phyloP scores from a whole-genome alignment of 345 rosid species.

The Salix viminalis region DNA sequence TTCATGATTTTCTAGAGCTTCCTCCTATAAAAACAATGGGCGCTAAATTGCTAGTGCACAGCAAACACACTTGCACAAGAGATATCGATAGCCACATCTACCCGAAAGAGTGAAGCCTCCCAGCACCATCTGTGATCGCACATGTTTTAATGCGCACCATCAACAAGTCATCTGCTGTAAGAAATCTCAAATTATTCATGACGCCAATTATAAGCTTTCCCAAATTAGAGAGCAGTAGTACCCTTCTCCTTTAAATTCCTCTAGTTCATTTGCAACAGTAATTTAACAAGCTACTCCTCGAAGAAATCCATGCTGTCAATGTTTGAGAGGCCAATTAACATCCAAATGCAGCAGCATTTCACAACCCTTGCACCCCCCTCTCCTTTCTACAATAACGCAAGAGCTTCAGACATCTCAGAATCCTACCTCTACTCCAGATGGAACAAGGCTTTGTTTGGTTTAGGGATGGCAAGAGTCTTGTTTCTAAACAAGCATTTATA shows the following conservation, averaged over 20 bases:
- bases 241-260: neutral
- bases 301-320: neutral
- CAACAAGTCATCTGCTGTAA: neutral
- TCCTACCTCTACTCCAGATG: neutral
- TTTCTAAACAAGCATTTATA: no score
- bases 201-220: neutral
- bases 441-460: no score
- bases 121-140: neutral
- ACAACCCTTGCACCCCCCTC: neutral
- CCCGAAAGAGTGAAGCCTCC: neutral
- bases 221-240: no score
- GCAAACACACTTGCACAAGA: constrained; percentile 14
- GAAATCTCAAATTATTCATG: neutral
- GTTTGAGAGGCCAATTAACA: neutral
- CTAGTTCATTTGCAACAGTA: neutral
- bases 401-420: neutral
- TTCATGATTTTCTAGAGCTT: constrained; percentile 20
- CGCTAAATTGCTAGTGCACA: constrained; percentile 28
- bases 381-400: neutral
- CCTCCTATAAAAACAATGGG: constrained; percentile 20
- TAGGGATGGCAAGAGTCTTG: no score
- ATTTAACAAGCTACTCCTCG: neutral
- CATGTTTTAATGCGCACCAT: neutral
- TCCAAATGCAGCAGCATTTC: neutral
- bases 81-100: neutral